These are phyloP conservation scores for Scedosporium apiospermum DNA, from an alignment of 2,329 filamentous ascomycete species.

Conservation along the genomic window DNA sequence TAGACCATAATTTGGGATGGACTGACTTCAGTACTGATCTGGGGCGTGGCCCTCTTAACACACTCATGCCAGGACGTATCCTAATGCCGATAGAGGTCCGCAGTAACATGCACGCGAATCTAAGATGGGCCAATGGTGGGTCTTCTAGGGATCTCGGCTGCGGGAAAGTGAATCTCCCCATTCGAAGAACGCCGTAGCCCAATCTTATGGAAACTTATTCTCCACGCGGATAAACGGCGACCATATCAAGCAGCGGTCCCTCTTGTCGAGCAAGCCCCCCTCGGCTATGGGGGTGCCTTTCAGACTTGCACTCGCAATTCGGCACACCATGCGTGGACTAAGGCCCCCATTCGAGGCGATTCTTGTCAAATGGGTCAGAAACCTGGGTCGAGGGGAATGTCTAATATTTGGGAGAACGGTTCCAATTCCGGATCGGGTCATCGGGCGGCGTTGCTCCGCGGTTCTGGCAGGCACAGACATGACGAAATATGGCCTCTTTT, in stretches of 20 bases:
- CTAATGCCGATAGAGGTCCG: background rate
- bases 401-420: background rate
- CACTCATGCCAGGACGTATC: too few relatives aligned
- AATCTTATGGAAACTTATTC: background rate
- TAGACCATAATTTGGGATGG: background rate
- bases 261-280: too few relatives aligned
- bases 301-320: too few relatives aligned
- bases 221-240: too few relatives aligned
- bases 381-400: background rate
- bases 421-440: background rate
- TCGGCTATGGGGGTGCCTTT: too few relatives aligned
- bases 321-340: too few relatives aligned
- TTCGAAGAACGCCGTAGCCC: background rate
- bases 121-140: background rate
- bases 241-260: too few relatives aligned
- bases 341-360: background rate
- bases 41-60: too few relatives aligned
- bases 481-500: background rate
- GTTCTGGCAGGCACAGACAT: background rate
- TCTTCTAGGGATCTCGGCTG: background rate
- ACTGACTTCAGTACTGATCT: too few relatives aligned
- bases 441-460: background rate
- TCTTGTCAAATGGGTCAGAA: background rate
- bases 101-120: background rate
- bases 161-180: background rate